These are phyloP conservation scores for Coemansia sp. DNA, from an alignment of 192 early-diverging fungal genomes.

Conservation along the genomic window DNA sequence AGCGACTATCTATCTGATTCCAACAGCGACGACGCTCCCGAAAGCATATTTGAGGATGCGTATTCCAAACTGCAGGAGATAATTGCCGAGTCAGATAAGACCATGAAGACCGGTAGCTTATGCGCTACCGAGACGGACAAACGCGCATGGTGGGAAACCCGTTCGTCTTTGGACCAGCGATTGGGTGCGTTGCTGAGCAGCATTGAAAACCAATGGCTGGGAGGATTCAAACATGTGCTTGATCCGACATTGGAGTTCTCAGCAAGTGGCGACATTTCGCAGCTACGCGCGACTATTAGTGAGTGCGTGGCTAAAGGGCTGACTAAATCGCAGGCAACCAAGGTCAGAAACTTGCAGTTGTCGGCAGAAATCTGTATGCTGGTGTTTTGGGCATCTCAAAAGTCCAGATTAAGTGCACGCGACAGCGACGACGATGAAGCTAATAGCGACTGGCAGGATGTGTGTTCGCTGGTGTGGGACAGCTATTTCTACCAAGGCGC, in stretches of 20 bases:
- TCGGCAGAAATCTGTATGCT: constrained; percentile 54
- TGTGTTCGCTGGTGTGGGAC: constrained; percentile 47
- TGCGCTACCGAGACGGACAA: constrained; percentile 63
- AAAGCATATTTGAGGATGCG: constrained; percentile 55
- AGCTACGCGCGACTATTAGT: constrained; percentile 16
- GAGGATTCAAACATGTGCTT: constrained; percentile 64
- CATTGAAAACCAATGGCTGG: constrained; percentile 83
- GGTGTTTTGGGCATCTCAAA: constrained; percentile 30
- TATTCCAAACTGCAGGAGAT: constrained; percentile 57
- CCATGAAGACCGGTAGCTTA: constrained; percentile 56
- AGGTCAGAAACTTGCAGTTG: constrained; percentile 19
- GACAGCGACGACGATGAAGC: constrained; percentile 44
- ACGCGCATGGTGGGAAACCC: constrained; percentile 75
- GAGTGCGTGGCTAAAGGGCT: constrained; percentile 9
- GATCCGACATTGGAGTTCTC: constrained; percentile 11
- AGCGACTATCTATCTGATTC: neutral
- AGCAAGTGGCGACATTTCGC: neutral
- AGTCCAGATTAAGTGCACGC: neutral
- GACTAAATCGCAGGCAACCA: constrained; percentile 27
- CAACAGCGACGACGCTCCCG: neutral
- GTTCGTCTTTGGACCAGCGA: constrained; percentile 68
- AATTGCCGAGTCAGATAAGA: constrained; percentile 66
- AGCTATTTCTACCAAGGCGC: constrained; percentile 62
- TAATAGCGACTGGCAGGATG: constrained; percentile 34
- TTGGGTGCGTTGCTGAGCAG: constrained; percentile 60